These are phyloP conservation scores for Nannizziopsis barbatae DNA, from an alignment of 2,329 filamentous ascomycete genomes.

Conservation along the genomic window DNA sequence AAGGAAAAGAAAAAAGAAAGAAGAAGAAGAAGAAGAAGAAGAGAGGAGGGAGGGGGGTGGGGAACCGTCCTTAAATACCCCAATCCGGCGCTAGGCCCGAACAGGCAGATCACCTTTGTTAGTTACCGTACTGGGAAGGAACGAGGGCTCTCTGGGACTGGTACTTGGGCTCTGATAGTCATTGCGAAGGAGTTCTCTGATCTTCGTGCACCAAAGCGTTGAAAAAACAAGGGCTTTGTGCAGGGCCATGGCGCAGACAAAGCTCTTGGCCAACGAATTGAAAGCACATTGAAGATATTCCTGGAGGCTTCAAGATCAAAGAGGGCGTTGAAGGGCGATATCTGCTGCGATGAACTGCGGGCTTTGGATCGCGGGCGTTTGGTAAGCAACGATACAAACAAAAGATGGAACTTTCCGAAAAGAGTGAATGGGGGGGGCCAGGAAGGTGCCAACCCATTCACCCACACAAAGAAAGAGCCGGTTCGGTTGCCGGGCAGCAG, in stretches of 20 bases:
- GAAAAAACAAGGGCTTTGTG: background rate
- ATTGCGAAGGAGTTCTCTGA: background rate
- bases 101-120: conserved; percentile 3
- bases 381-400: background rate
- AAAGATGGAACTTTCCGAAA: background rate
- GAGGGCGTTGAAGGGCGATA: background rate
- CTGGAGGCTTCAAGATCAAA: background rate
- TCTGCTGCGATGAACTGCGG: background rate
- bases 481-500: no score
- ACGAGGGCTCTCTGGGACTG: background rate
- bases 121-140: background rate
- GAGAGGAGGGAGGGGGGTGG: background rate
- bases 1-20: conserved; percentile 6
- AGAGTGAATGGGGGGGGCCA: background rate
- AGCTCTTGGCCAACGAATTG: background rate
- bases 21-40: conserved; percentile 6
- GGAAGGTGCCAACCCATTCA: no score
- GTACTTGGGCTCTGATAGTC: background rate
- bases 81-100: conserved; percentile 4
- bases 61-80: conserved; percentile 13
- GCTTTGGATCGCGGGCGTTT: background rate
- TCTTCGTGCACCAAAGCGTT: background rate
- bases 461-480: no score
- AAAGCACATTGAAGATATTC: background rate
- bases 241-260: background rate